Base-by-base conservation (phyloP, 78 protist species). In the Chrysochromulina parva region DNA sequence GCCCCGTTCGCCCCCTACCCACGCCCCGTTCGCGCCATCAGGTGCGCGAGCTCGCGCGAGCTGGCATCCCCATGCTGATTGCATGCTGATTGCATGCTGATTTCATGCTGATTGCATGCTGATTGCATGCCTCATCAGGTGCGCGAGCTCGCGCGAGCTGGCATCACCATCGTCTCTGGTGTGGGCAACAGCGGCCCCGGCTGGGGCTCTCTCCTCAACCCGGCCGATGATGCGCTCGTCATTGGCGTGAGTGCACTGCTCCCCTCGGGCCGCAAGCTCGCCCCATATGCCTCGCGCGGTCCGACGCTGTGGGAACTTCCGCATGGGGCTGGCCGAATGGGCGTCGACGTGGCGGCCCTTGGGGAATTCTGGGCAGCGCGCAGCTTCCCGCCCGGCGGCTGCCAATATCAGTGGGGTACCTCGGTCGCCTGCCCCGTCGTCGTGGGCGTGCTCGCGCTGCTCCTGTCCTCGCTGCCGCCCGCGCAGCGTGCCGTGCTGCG, bases 111-210 rank as follows among this genome's bases (percentile, higher is more conserved):
- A n/a, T n/a, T n/a, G n/a, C n/a, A n/a, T n/a, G n/a, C n/a, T n/a
- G n/a, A n/a, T n/a, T n/a, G n/a, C n/a, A n/a, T n/a, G n/a, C n/a
- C n/a, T n/a, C n/a, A n/a, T n/a, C 62, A 58, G 62, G 62, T 58
- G 62, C 6, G 62, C 6, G 98, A 98, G 91, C 67, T 98, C 52
- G 55, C 96, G 5, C 98, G 98, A 20, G 91, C 90, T 10, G 95
- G 95, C 58, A 94, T 98, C 57, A 85, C 95, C 47, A 93, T 98
- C 20, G 96, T 96, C 4, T 89, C 96, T 0, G 99, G 99, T 10
- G 96, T 96, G 54, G 99, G 99, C 24, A 98, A 98, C 93, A 96
- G 96, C 66, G 99, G 99, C n/a, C 99, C 99, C 2, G 53, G 93
- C 24, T 97, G 94, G 90, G 99, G 98, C 91, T 96, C 99, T 38